Evolutionary conservation across 208 protist species (phyloP).

Genomic region (Wallacemonas rigidus): DNA sequence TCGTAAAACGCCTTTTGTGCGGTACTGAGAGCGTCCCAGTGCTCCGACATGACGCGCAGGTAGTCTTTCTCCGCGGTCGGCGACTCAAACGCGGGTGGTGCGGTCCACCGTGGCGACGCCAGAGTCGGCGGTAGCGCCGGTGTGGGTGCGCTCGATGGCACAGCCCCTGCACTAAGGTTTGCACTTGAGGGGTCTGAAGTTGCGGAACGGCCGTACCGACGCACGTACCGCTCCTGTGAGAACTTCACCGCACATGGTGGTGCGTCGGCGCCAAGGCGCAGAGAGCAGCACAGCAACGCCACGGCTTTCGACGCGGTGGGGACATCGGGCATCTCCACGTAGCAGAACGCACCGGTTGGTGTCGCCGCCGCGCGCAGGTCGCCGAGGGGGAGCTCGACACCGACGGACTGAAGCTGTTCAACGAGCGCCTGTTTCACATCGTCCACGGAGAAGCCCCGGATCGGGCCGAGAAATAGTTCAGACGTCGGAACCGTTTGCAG

Average conservation of each 20-base stretch:
- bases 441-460: slow-evolving; percentile 26
- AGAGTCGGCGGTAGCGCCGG: too few relatives aligned
- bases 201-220: slow-evolving; percentile 23
- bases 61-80: slow-evolving; percentile 53
- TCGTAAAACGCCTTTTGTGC: slow-evolving; percentile 85
- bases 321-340: slow-evolving; percentile 45
- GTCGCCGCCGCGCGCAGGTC: slow-evolving; percentile 17
- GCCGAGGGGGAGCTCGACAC: slow-evolving; percentile 4
- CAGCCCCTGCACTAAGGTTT: background rate
- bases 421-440: slow-evolving; percentile 31
- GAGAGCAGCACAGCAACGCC: slow-evolving; percentile 42
- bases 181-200: slow-evolving; percentile 1
- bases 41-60: slow-evolving; percentile 50
- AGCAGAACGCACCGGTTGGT: slow-evolving; percentile 13
- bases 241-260: slow-evolving; percentile 31
- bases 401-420: background rate
- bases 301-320: slow-evolving; percentile 57
- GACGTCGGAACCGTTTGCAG: slow-evolving; percentile 37
- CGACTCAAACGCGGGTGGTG: slow-evolving; percentile 46
- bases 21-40: slow-evolving; percentile 74
- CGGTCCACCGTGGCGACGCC: slow-evolving; percentile 33
- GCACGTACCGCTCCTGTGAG: slow-evolving; percentile 23
- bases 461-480: slow-evolving; percentile 45
- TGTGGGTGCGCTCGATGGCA: slow-evolving; percentile 21
- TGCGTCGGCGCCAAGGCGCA: slow-evolving; percentile 29